Conservation (phyloP, 148 eudicot genomes). For the Drosera capensis region DNA sequence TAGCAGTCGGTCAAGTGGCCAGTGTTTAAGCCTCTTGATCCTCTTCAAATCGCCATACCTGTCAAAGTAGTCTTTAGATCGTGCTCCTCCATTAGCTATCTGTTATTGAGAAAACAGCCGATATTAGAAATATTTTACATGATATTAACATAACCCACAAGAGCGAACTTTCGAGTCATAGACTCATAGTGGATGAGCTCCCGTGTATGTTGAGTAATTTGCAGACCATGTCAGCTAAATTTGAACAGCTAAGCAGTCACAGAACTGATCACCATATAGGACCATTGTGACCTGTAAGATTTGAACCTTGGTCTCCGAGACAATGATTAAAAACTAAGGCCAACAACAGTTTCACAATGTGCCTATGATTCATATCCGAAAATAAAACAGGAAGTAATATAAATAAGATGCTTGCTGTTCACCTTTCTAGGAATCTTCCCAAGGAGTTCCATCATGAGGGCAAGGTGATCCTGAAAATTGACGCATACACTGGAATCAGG, state of each 20-base stretch:
- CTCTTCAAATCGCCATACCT: constrained; percentile 69
- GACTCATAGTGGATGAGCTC: too few species aligned
- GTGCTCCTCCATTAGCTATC: constrained; percentile 74
- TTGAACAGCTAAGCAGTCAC: too few species aligned
- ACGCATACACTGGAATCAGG: too few species aligned
- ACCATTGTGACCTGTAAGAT: too few species aligned
- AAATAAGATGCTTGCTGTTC: constrained; percentile 2
- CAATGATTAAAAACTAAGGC: too few species aligned
- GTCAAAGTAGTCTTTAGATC: constrained; percentile 71
- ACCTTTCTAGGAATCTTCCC: constrained; percentile 98
- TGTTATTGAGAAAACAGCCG: constrained; percentile 12
- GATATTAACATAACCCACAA: too few species aligned
- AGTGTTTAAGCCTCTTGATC: constrained; percentile 61
- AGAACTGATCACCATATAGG: too few species aligned
- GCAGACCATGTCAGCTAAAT: too few species aligned
- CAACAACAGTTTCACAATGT: background rate
- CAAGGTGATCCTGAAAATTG: constrained; percentile 68
- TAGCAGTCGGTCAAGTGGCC: constrained; percentile 76
- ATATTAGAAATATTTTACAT: too few species aligned
- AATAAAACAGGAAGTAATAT: background rate
- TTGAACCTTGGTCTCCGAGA: too few species aligned
- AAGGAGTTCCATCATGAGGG: constrained; percentile 93
- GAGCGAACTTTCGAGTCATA: too few species aligned
- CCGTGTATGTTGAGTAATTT: too few species aligned
- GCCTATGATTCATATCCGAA: background rate